Evolutionary conservation across 2,329 filamentous ascomycete genomes (phyloP), one percentile per base, ranked within the genome.

Genomic region (Chaetomium globosum): DNA sequence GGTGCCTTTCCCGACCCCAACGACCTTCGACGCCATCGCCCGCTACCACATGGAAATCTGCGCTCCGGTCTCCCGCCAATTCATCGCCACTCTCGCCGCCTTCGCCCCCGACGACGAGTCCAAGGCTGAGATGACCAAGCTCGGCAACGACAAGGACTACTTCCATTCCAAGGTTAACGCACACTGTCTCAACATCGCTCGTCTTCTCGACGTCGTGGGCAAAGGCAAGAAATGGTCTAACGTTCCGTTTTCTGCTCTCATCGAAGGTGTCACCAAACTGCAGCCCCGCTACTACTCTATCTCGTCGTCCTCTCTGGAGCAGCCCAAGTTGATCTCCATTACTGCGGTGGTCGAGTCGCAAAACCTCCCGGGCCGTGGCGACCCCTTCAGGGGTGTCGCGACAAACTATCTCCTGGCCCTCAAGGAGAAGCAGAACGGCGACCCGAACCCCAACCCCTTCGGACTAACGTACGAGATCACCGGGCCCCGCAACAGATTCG

Each of bases 221-320:
- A 88, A 89, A 39, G 88, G 89, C 57, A 81, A 91, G 78, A 87
- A 87, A 65, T 99, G 95, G 91, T 82, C 86, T 62, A 88, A 87
- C 62, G 88, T 97, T 63, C 96, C 95, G 19, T 98, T 99, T 80
- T 97, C 95, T 9, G 88, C 93, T 73, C 88, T 98, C 73, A 93
- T 99, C 71, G 95, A 99, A 82, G 91, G 92, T 70, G 79, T 99
- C 67, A 91, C 89, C 79, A 98, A 97, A 83, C 87, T 99, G 64
- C 95, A 99, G 78, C 94, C 95, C 48, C 92, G 95, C 58, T 99
- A 98, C 84, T 99, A 99, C 82, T 99, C 96, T 58, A 99, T 99
- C 77, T 99, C 95, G 2, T 99, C 96, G 1, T 98, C 95, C 0
- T 97, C 95, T 7, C 78, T 93, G 9, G 93, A 96, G 19, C 93